A percentile compares a stretch with the other conserved stretches of the same genome.
phyloP scores from a whole-genome alignment of 176 grass and related monocot species.

The Carex littledalei region DNA sequence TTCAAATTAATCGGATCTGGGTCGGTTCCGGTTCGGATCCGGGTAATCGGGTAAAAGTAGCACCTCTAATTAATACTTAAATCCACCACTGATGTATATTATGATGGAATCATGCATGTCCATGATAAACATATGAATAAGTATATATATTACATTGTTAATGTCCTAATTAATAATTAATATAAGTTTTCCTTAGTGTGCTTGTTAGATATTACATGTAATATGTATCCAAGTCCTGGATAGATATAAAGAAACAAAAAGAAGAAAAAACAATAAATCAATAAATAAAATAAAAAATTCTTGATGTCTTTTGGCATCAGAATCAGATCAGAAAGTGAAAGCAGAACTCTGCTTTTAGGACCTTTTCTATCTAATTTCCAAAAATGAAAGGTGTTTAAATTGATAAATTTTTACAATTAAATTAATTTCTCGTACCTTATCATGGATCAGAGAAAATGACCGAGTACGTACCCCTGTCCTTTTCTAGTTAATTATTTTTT shows the following conservation, averaged over 20 bases:
- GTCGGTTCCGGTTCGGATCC: too few relatives aligned
- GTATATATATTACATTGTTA: background rate
- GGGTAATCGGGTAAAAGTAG: too few relatives aligned
- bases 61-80: too few relatives aligned
- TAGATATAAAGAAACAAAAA: background rate
- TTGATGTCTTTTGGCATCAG: background rate
- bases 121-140: background rate
- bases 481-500: background rate
- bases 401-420: background rate
- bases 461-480: background rate
- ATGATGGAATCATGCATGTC: background rate
- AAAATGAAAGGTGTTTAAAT: background rate
- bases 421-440: background rate
- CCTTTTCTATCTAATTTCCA: background rate
- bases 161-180: background rate
- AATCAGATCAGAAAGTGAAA: background rate
- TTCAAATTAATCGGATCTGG: too few relatives aligned
- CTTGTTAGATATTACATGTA: background rate
- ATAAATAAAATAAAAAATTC: background rate
- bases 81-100: background rate
- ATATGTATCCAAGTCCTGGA: background rate
- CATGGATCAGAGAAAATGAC: constrained; percentile 1
- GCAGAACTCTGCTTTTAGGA: background rate
- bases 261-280: background rate
- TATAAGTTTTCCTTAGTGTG: background rate